phyloP scores from a whole-genome alignment of 208 protist genomes.

The Angomonas desouzai region DNA sequence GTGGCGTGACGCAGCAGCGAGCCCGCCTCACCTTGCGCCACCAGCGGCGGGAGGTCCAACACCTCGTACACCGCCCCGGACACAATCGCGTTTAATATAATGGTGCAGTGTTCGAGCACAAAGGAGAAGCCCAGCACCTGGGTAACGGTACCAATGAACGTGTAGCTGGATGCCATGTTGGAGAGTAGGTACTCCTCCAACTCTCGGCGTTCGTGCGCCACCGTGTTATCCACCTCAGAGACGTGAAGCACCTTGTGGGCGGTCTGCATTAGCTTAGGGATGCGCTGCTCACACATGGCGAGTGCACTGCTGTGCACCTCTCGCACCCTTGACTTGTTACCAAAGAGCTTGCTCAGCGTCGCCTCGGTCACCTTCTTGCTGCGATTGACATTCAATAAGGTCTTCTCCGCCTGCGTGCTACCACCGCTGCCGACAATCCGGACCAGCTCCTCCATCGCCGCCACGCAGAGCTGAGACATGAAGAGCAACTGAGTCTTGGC shows the following conservation, averaged over 20 bases:
- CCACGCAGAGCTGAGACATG: conserved; percentile 44
- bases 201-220: neutral
- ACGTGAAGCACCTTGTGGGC: conserved; percentile 1
- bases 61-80: conserved; percentile 48
- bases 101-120: conserved; percentile 40
- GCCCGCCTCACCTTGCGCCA: conserved; percentile 35
- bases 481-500: conserved; percentile 26
- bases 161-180: conserved; percentile 32
- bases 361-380: conserved; percentile 66
- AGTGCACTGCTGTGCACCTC: conserved; percentile 59
- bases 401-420: conserved; percentile 84
- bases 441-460: conserved; percentile 78
- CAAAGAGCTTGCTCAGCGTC: conserved; percentile 72
- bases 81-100: conserved; percentile 46
- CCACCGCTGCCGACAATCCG: conserved; percentile 83
- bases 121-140: conserved; percentile 74
- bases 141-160: conserved; percentile 48
- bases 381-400: conserved; percentile 75
- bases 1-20: conserved; percentile 69
- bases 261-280: conserved; percentile 36
- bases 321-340: conserved; percentile 64
- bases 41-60: conserved; percentile 38
- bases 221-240: neutral
- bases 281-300: conserved; percentile 36
- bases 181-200: conserved; percentile 21